Conservation (phyloP, 2,329 filamentous ascomycete genomes). For the Helotiales sp. region DNA sequence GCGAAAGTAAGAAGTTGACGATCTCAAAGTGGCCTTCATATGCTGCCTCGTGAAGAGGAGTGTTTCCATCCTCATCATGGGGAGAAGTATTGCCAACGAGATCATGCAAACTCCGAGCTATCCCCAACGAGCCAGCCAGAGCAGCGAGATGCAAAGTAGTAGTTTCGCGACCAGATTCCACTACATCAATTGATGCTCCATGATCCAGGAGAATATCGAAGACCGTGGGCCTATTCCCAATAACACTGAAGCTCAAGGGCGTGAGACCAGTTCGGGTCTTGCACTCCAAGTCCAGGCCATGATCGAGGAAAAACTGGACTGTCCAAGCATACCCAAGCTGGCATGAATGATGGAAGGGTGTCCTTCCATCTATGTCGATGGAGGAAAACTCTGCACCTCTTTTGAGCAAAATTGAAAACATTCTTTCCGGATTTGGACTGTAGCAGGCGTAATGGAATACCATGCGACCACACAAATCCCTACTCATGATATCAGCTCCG, state of each 20-base stretch:
- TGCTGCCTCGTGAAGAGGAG: background rate
- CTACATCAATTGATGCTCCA: background rate
- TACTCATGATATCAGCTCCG: background rate
- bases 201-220: background rate
- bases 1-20: background rate
- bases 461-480: background rate
- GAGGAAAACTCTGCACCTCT: background rate
- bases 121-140: background rate
- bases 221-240: background rate
- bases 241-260: background rate
- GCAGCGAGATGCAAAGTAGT: background rate
- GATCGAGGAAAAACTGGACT: background rate
- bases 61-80: background rate
- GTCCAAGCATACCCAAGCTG: background rate
- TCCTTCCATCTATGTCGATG: background rate
- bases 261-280: background rate
- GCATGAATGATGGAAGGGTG: background rate
- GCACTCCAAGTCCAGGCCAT: background rate
- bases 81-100: background rate
- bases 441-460: background rate
- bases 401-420: background rate
- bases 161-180: background rate
- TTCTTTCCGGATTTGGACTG: background rate
- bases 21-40: background rate
- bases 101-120: background rate